Evolutionary conservation across 2,329 filamentous ascomycete genomes (phyloP), one percentile per base, ranked within the genome.

Genomic region (Fusarium guadeloupense): DNA sequence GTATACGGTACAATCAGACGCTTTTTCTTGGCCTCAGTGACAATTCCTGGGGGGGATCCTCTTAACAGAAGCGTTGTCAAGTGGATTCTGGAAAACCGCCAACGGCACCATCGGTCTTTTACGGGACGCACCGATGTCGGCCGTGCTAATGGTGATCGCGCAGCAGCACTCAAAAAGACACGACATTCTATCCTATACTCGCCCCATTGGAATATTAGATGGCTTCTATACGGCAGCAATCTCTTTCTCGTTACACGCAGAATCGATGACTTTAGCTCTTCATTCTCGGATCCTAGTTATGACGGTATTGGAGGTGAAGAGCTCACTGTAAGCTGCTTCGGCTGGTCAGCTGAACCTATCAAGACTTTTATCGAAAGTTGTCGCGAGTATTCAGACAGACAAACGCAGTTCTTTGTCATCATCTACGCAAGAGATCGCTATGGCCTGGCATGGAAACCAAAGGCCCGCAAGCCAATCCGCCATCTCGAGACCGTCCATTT

Each of bases 401-500:
- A 83, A 58, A 75, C 78, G 0, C 78, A 83, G 57, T 81, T 80
- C 58, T 82, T 80, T 17, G 79, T 82, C 59, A 80, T 81, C 33
- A 80, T 83, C 47, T 80, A 81, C 62, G 66, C 80, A 2, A 72
- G 78, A 17, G 75, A 80, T 54, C 74, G 78, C 0, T 81, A 81
- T 55, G 78, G 80, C 2, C 73, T 80, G 19, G 70, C 78, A 1
- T 83, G 81, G 81, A 77, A 81, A 44, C 78, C 80, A 13, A 81
- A 80, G 48, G 76, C 79, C 14, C 76, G 80, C 39, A 80, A 79
- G 33, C 80, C 81, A 1, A 81, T 82, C 33, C 78, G 81, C 9
- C 76, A 76, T 21, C 74, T 83, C 2, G 80, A 81, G 12, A 83
- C 81, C 2, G 80, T 84, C 3, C 80, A 83, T 54, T 81, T 83